These are phyloP conservation scores for Meredithiella fracta DNA, from an alignment of 2,329 filamentous ascomycete species.

Conservation along the genomic window DNA sequence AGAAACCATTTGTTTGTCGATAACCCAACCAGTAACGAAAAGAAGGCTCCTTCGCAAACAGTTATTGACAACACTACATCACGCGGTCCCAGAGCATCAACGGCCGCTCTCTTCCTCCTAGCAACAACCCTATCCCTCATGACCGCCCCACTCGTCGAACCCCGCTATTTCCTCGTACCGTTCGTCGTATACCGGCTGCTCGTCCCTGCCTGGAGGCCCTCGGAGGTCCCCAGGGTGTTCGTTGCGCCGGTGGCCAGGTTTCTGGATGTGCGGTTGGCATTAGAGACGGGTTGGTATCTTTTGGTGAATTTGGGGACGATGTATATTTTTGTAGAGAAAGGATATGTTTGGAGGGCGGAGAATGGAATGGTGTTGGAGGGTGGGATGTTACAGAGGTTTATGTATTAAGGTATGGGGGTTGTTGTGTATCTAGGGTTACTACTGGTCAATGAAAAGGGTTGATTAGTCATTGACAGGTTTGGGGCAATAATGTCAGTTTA, in stretches of 20 bases:
- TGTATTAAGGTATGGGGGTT: conserved; percentile 64
- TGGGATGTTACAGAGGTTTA: conserved; percentile 55
- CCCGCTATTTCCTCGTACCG: conserved; percentile 86
- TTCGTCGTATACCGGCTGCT: conserved; percentile 88
- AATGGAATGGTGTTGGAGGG: conserved; percentile 36
- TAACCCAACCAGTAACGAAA: neutral
- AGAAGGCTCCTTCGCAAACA: neutral
- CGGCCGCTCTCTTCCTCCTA: conserved; percentile 41
- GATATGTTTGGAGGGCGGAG: conserved; percentile 47
- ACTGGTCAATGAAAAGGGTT: neutral
- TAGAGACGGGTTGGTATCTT: conserved; percentile 56
- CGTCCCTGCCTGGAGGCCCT: conserved; percentile 36
- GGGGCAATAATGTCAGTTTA: too few relatives aligned
- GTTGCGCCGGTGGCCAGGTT: conserved; percentile 6
- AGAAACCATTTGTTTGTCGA: too few relatives aligned
- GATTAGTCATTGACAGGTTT: neutral
- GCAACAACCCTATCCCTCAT: conserved; percentile 64
- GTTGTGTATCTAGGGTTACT: neutral
- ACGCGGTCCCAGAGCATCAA: conserved; percentile 24
- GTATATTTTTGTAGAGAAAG: conserved; percentile 52
- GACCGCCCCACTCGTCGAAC: conserved; percentile 84
- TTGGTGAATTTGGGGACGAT: conserved; percentile 48
- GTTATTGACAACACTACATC: neutral
- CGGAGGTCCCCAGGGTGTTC: conserved; percentile 9
- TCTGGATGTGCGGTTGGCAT: conserved; percentile 30